A percentile compares a stretch with the other conserved stretches of the same genome.
Evolutionary conservation across 495 filamentous ascomycete genomes (phyloP).

Genomic region (Penicillium cosmopolitanum): DNA sequence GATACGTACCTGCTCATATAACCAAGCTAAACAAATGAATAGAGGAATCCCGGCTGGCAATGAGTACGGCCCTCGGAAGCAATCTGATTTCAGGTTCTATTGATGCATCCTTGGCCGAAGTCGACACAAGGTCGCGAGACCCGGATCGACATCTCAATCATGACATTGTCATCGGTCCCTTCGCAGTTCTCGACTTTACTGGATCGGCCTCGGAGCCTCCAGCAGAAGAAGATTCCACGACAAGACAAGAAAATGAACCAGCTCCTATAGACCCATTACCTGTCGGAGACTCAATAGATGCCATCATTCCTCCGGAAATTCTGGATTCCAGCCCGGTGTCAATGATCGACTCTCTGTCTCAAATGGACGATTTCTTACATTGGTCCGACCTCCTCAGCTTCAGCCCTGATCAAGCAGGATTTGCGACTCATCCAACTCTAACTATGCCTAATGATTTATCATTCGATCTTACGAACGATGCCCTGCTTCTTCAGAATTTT

Average conservation of each 20-base stretch:
- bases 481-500: conserved; percentile 6
- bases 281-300: neutral
- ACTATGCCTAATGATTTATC: conserved; percentile 25
- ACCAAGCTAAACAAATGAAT: conserved; percentile 4
- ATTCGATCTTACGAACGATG: conserved; percentile 19
- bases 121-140: conserved; percentile 33
- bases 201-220: neutral
- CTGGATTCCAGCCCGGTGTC: conserved; percentile 19
- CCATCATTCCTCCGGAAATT: conserved; percentile 13
- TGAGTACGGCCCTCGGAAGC: conserved; percentile 31
- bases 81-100: conserved; percentile 36
- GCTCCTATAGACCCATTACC: neutral
- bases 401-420: conserved; percentile 27
- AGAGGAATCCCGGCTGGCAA: conserved; percentile 37
- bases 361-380: conserved; percentile 40
- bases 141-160: conserved; percentile 19
- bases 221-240: neutral
- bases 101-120: conserved; percentile 37
- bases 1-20: too few relatives aligned
- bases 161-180: conserved; percentile 40
- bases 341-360: conserved; percentile 31
- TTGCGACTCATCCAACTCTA: conserved; percentile 19
- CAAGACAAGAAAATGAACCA: neutral
- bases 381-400: conserved; percentile 41
- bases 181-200: conserved; percentile 34